Evolutionary conservation across 345 rosid species (phyloP), one percentile per base, ranked within the genome.

Genomic region (Leavenworthia alabamica): DNA sequence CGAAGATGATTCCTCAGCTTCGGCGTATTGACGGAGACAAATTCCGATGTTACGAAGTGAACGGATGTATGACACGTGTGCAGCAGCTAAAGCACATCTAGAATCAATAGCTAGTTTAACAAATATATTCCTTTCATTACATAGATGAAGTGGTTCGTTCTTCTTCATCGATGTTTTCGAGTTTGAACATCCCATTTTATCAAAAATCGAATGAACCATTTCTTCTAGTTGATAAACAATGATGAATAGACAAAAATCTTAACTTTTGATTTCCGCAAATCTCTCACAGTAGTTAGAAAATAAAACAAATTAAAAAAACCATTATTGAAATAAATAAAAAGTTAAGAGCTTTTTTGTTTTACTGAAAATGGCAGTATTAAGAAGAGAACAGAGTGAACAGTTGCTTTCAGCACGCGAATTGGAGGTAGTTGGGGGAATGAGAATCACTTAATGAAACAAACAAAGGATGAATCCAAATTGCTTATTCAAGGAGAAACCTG

Each of bases 51-150:
- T 86, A 37, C 78, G 80, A 12, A 92, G 84, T 40, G 98, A 92
- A 58, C 79, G 75, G 58, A 72, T 51, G 81, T 92, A 86, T 11
- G 96, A 86, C n/a, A 86, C 81, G 79, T 89, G 98, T 43, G 96
- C 89, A 27, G 96, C 95, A 4, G 96, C 90, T 33, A 92, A 79
- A 49, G 81, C 82, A 72, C 78, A 86, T 79, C 96, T 83, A 0
- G 95, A 85, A 33, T 85, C 85, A 22, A 92, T 83, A 7, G 89
- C 89, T 80, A 75, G 88, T 75, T 78, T 82, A 29, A 89, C 78
- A 72, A 83, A 89, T 60, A 73, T 81, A 74, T 82, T 83, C 53
- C 98, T 76, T 37, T 77, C 93, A 62, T 79, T 85, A 75, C 98
- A 92, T 14, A 89, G 41, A 20, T 77, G 71, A 77, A 89, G 65